Base-by-base conservation (phyloP, 768 basidiomycete genomes). In the Boletus insuetus region DNA sequence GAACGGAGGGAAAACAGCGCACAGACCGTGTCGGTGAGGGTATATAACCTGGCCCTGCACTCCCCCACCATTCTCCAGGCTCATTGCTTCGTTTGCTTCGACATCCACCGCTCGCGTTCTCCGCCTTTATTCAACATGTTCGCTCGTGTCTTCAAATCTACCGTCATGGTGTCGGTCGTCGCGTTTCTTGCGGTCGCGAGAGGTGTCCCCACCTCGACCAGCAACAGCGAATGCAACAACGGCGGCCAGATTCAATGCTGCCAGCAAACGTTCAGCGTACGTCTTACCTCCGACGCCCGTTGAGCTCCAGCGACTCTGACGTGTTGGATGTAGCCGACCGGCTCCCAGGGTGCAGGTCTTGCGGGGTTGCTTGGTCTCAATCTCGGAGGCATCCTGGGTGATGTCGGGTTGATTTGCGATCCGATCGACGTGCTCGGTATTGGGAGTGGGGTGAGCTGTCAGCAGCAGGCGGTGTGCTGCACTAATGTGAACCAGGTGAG, bases 191-290 rank as follows among this genome's bases (percentile, higher is more conserved):
- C 52, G 4, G 6, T 54, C 46, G 51, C 56, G 8, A 46, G 7
- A 6, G 49, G 24, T 32, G 48, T 32, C 35, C 56, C 41, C 14
- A 44, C 44, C 46, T 14, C 22, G 29, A 3, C 20, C 24, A 14
- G 1, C 24, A 26, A 8, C 31, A 39, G 31, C 31, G 52, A 52
- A 22, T 64, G 63, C 43, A 22, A 61, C 58, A 56, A 39, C 58
- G 54, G 31, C n/a, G 57, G 55, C 19, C 5, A 3, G 7, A 0
- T 61, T 29, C 34, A 47, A 16, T 65, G 64, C 55, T 65, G 64
- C 38, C 22, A 61, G 32, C 4, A 9, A 0, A 1, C 32, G 2
- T 0, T 37, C 3, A 37, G 14, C 41, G 62, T 58, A 49, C 32
- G 54, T 53, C 12, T 14, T 20, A 31, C 3, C 38, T 22, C 16